These are phyloP conservation scores for Curvularia lunata DNA, from an alignment of 2,329 filamentous ascomycete species.

Conservation along the genomic window DNA sequence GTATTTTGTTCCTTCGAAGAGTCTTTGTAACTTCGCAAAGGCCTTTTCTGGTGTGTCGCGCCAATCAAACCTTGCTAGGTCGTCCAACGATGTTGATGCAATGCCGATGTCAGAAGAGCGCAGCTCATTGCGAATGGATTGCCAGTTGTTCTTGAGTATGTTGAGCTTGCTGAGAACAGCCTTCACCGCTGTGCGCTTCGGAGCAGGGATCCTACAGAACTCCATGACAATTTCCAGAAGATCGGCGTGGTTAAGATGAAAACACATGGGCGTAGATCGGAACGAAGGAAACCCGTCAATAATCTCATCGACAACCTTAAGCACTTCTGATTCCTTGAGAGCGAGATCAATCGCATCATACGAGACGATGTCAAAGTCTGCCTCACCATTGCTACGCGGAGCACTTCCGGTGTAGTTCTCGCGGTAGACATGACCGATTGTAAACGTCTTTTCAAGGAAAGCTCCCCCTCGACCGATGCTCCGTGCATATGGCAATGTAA, in stretches of 20 bases:
- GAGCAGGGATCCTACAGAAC: slow-evolving; percentile 77
- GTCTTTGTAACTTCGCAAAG: slow-evolving; percentile 65
- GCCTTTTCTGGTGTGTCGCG: slow-evolving; percentile 76
- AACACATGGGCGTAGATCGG: slow-evolving; percentile 76
- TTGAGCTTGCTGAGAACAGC: slow-evolving; percentile 88
- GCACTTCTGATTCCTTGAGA: slow-evolving; percentile 88
- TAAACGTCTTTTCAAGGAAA: slow-evolving; percentile 76
- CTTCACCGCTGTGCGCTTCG: slow-evolving; percentile 74
- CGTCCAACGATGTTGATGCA: slow-evolving; percentile 87
- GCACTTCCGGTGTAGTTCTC: slow-evolving; percentile 80
- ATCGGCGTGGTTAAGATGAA: slow-evolving; percentile 87
- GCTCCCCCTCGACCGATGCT: slow-evolving; percentile 75
- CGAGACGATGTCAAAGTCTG: slow-evolving; percentile 96
- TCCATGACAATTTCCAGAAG: slow-evolving; percentile 89
- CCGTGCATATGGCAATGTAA: slow-evolving; percentile 87
- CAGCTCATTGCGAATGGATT: slow-evolving; percentile 81
- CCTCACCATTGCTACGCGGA: slow-evolving; percentile 82
- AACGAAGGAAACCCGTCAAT: slow-evolving; percentile 80
- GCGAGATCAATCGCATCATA: slow-evolving; percentile 80
- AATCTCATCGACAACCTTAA: slow-evolving; percentile 94
- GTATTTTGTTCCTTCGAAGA: slow-evolving; percentile 62
- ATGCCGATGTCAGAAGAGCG: slow-evolving; percentile 81
- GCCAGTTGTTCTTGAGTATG: slow-evolving; percentile 79
- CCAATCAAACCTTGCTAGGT: slow-evolving; percentile 90
- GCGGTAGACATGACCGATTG: slow-evolving; percentile 87